Base-by-base conservation (phyloP, 768 basidiomycete species). In the Rhodotorula taiwanensis region DNA sequence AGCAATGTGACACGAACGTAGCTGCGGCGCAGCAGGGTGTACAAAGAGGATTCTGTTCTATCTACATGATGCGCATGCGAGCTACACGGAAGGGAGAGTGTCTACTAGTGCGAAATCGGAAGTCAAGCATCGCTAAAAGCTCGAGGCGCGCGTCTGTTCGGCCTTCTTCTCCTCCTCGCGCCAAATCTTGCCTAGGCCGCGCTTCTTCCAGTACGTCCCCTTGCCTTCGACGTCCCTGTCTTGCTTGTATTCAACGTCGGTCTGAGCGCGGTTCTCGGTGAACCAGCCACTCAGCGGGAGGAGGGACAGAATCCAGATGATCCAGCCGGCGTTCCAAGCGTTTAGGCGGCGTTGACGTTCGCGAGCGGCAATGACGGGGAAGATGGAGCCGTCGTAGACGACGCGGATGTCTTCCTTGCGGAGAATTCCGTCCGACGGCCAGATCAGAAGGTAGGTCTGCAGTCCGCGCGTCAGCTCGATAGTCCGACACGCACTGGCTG, bases 391-490 rank as follows among this genome's bases (percentile, higher is more conserved):
- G 33, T 81, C 79, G 28, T 79, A 75, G 21, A 80, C 69, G 3
- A 74, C 76, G 2, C 78, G 73, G 21, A 80, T 74, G 60, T 80
- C 78, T 34, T 80, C 79, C 70, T 79, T 78, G 44, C 72, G 21
- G 21, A 36, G 18, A 51, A 74, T 61, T 13, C 79, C 79, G 31
- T 79, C 74, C 48, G 70, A 70, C 0, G 79, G 80, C 70, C 75
- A 76, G n/a, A 80, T 30, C n/a, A 80, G 60, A 43, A 80, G 55
- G 60, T 77, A 80, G 28, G 78, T 76, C 31, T n/a, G n/a, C n/a
- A n/a, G n/a, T n/a, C n/a, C n/a, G n/a, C n/a, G n/a, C n/a, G n/a
- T n/a, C n/a, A n/a, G n/a, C n/a, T n/a, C n/a, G n/a, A n/a, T n/a
- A n/a, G n/a, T n/a, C n/a, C n/a, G n/a, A n/a, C n/a, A n/a, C n/a